Evolutionary conservation across 2,329 filamentous ascomycete genomes (phyloP).

Genomic region (Boeremia lycopersici): DNA sequence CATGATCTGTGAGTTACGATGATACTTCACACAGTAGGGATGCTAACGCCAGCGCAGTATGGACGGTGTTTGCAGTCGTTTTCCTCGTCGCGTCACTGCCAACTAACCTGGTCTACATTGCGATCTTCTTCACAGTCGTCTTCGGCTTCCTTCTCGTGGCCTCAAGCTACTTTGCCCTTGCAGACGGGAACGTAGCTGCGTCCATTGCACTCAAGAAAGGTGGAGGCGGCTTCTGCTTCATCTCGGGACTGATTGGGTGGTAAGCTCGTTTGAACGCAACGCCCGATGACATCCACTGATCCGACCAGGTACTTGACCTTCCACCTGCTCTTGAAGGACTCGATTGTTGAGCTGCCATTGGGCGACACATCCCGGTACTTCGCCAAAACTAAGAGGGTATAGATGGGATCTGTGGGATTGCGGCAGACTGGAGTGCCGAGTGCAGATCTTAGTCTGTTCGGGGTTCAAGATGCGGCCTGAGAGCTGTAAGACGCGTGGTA

Average conservation of each 20-base stretch:
- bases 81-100: constrained; percentile 55
- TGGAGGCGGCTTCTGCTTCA: constrained; percentile 55
- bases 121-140: constrained; percentile 57
- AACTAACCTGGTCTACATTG: constrained; percentile 56
- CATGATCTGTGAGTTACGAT: constrained; percentile 49
- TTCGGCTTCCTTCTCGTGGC: constrained; percentile 53
- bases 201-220: constrained; percentile 51
- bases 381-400: constrained; percentile 26
- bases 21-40: neutral
- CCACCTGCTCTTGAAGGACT: constrained; percentile 31
- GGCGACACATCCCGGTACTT: constrained; percentile 38
- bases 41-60: constrained; percentile 41
- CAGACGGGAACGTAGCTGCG: constrained; percentile 49
- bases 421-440: neutral
- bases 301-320: constrained; percentile 30
- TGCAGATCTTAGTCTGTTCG: neutral
- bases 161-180: constrained; percentile 54
- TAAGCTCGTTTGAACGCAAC: neutral
- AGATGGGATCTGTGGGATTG: neutral
- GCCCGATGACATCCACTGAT: neutral
- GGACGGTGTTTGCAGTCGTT: constrained; percentile 55
- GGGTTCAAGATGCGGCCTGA: neutral
- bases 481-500: neutral
- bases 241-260: constrained; percentile 54
- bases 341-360: constrained; percentile 32